Evolutionary conservation across 2,329 filamentous ascomycete species (phyloP).

Genomic region (Coniochaeta hoffmannii): DNA sequence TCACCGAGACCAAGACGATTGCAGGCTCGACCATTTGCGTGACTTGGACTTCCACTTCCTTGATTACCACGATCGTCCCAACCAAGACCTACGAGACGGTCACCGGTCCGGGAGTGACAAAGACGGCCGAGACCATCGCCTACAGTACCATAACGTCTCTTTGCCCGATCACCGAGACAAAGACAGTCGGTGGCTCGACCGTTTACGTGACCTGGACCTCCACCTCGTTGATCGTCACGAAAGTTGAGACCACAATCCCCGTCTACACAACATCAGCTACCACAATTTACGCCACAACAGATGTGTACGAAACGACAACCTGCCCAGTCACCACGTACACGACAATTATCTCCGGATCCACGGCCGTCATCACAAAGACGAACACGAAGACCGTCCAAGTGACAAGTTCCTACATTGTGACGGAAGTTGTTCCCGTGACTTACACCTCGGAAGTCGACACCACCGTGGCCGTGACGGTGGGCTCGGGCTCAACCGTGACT

Average conservation of each 20-base stretch:
- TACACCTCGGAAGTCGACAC: constrained; percentile 28
- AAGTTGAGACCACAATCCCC: constrained; percentile 21
- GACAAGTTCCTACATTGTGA: constrained; percentile 28
- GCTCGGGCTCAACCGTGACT: constrained; percentile 24
- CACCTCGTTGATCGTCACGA: constrained; percentile 25
- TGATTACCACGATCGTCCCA: constrained; percentile 22
- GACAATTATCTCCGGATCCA: constrained; percentile 33
- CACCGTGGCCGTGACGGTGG: constrained; percentile 31
- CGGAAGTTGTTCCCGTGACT: constrained; percentile 32
- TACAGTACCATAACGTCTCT: constrained; percentile 36
- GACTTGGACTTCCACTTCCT: constrained; percentile 31
- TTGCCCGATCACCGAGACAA: constrained; percentile 36
- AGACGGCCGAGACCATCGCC: constrained; percentile 26
- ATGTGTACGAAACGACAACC: constrained; percentile 30
- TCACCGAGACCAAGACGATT: constrained; percentile 36
- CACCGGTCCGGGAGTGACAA: constrained; percentile 25
- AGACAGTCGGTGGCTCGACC: constrained; percentile 32
- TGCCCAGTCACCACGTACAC: constrained; percentile 32
- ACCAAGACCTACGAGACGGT: constrained; percentile 26
- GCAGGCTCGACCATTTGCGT: constrained; percentile 31
- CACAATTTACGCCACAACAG: constrained; percentile 25
- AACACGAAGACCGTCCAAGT: constrained; percentile 30
- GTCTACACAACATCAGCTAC: constrained; percentile 26
- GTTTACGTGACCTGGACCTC: constrained; percentile 32
- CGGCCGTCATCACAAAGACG: constrained; percentile 33